A percentile compares a stretch with the other conserved stretches of the same genome.
phyloP scores from a whole-genome alignment of 1,284 basidiomycete genomes.

The Inonotus hispidus region DNA sequence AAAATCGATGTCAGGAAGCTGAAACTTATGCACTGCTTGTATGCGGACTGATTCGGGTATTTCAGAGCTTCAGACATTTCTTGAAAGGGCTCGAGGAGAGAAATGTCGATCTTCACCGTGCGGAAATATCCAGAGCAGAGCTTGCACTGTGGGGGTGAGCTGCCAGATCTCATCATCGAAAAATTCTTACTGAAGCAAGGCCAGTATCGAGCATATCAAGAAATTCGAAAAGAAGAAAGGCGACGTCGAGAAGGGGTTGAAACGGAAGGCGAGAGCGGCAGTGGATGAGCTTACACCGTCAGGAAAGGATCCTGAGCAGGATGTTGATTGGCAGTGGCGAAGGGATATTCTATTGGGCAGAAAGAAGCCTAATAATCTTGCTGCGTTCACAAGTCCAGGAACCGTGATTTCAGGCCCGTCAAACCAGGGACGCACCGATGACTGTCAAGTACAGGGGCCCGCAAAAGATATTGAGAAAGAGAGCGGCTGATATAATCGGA shows the following conservation, averaged over 20 bases:
- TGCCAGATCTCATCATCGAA: neutral
- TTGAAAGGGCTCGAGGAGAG: constrained; percentile 48
- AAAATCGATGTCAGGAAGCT: constrained; percentile 38
- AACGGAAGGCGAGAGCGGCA: constrained; percentile 18
- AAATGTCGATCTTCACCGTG: constrained; percentile 58
- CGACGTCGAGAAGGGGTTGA: constrained; percentile 28
- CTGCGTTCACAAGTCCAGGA: too few species aligned
- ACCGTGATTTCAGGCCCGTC: too few species aligned
- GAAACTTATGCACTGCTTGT: constrained; percentile 27
- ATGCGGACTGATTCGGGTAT: neutral
- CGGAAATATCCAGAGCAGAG: constrained; percentile 57
- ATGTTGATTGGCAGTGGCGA: constrained; percentile 14
- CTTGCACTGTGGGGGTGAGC: constrained; percentile 49
- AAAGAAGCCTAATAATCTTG: neutral
- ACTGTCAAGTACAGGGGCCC: too few species aligned
- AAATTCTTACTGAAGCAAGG: neutral
- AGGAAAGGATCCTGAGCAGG: neutral
- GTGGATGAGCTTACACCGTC: neutral
- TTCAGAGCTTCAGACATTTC: constrained; percentile 63
- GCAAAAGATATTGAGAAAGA: too few species aligned
- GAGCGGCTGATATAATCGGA: too few species aligned
- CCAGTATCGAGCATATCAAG: constrained; percentile 42
- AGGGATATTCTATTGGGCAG: constrained; percentile 23
- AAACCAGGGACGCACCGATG: too few species aligned
- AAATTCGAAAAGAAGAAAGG: constrained; percentile 40